Evolutionary conservation across 2,329 filamentous ascomycete species (phyloP).

Genomic region (Geosmithia morbida): DNA sequence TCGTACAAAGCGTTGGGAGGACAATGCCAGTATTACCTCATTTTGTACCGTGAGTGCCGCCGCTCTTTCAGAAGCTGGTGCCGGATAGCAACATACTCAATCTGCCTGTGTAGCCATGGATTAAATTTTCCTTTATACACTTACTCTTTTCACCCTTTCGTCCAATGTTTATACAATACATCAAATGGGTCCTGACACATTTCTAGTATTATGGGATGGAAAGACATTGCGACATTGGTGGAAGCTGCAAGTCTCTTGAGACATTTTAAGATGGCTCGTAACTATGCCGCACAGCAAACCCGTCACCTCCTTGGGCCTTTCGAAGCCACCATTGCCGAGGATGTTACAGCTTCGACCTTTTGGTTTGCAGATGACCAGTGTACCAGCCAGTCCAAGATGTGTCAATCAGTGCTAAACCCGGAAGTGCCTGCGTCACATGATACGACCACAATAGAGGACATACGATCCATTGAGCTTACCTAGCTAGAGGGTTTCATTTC

Average conservation of each 20-base stretch:
- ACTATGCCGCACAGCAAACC: constrained; percentile 24
- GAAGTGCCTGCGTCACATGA: neutral
- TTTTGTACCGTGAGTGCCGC: constrained; percentile 16
- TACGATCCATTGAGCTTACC: constrained; percentile 14
- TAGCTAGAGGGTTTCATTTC: too few relatives aligned
- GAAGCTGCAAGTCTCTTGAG: constrained; percentile 20
- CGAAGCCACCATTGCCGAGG: constrained; percentile 10
- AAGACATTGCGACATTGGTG: constrained; percentile 18
- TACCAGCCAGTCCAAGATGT: neutral
- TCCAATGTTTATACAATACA: too few relatives aligned
- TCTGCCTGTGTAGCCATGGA: constrained; percentile 25
- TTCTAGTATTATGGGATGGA: constrained; percentile 20
- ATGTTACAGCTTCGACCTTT: neutral
- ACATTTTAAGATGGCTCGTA: constrained; percentile 22
- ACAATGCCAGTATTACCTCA: too few relatives aligned
- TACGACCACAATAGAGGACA: neutral
- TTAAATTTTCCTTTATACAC: constrained; percentile 28
- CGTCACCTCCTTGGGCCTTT: constrained; percentile 23
- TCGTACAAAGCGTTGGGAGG: too few relatives aligned
- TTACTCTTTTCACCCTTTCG: constrained; percentile 31
- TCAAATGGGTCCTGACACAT: too few relatives aligned
- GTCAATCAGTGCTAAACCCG: neutral
- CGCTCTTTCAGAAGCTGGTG: constrained; percentile 26
- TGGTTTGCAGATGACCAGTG: neutral
- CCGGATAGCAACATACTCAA: constrained; percentile 29